Conservation (phyloP, 2,329 filamentous ascomycete species). For the Volutella citrinella region DNA sequence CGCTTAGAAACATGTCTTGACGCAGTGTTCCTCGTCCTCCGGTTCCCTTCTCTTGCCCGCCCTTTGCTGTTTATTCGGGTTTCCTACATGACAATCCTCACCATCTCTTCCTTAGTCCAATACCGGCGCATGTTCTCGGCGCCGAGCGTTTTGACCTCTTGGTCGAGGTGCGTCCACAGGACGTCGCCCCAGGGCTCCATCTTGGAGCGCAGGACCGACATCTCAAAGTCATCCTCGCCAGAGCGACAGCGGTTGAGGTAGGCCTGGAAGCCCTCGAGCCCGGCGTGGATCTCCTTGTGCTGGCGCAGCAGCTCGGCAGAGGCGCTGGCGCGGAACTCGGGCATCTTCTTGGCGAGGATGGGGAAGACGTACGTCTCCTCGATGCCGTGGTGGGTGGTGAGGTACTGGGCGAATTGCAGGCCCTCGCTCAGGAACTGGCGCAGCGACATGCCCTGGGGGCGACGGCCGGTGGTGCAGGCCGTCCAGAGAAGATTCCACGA, state of each 20-base stretch:
- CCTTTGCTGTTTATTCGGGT: too few relatives aligned
- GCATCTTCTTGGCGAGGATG: constrained; percentile 71
- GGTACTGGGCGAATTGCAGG: constrained; percentile 65
- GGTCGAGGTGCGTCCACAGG: constrained; percentile 78
- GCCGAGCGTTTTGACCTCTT: constrained; percentile 74
- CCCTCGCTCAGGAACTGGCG: constrained; percentile 66
- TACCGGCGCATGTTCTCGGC: constrained; percentile 87
- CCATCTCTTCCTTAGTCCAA: constrained; percentile 76
- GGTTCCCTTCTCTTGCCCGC: too few relatives aligned
- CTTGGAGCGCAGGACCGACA: constrained; percentile 60
- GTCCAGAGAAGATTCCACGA: constrained; percentile 70
- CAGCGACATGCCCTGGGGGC: constrained; percentile 62
- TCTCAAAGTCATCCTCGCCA: constrained; percentile 59
- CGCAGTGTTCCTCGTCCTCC: too few relatives aligned
- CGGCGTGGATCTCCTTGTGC: constrained; percentile 75
- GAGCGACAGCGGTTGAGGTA: constrained; percentile 62
- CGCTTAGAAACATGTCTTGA: too few relatives aligned
- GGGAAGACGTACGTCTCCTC: constrained; percentile 84
- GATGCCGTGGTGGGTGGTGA: constrained; percentile 77
- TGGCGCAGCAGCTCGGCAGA: constrained; percentile 64
- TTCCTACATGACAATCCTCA: constrained; percentile 64
- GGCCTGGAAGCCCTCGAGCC: constrained; percentile 63
- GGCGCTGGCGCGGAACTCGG: constrained; percentile 57
- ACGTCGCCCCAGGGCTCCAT: constrained; percentile 79
- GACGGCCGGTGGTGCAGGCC: constrained; percentile 57